These are phyloP conservation scores for Globisporangium orthogonon DNA, from an alignment of 352 stramenopile genomes.

Conservation along the genomic window DNA sequence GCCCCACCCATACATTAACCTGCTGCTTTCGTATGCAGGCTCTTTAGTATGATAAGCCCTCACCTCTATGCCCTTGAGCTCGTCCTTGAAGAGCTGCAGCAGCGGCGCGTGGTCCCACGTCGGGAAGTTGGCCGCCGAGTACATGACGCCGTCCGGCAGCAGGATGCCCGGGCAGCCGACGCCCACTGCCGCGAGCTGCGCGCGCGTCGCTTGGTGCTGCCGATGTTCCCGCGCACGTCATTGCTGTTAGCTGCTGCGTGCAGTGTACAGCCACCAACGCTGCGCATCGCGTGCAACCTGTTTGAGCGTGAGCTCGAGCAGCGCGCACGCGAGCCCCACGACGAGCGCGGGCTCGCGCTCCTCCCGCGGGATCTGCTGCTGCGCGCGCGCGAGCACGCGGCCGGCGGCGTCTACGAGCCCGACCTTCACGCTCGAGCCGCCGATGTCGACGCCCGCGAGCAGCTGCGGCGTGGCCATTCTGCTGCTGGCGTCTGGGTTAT, in stretches of 20 bases:
- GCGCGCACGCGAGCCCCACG: conserved; percentile 33
- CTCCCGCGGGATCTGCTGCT: conserved; percentile 33
- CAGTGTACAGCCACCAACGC: background rate
- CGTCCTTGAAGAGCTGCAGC: conserved; percentile 38
- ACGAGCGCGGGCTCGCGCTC: conserved; percentile 41
- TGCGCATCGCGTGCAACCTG: conserved; percentile 17
- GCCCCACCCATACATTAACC: too few relatives aligned
- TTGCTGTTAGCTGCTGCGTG: background rate
- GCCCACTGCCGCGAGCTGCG: conserved; percentile 39
- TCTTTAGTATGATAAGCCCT: background rate
- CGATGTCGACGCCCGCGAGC: conserved; percentile 68
- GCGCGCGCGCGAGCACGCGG: conserved; percentile 34
- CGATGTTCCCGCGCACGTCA: background rate
- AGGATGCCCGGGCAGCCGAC: conserved; percentile 64
- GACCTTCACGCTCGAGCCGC: conserved; percentile 67
- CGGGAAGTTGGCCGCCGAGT: conserved; percentile 64
- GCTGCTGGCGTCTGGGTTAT: background rate
- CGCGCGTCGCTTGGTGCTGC: conserved; percentile 12
- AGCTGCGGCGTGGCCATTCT: conserved; percentile 13
- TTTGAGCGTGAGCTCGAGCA: conserved; percentile 36
- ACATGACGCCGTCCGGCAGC: conserved; percentile 38
- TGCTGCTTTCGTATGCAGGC: too few relatives aligned
- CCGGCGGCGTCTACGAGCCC: conserved; percentile 50
- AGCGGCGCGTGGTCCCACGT: conserved; percentile 60
- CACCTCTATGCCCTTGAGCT: conserved; percentile 16